A percentile compares a stretch with the other conserved stretches of the same genome.
Conservation (phyloP, 306 rosid species). For the Lupinus albus region DNA sequence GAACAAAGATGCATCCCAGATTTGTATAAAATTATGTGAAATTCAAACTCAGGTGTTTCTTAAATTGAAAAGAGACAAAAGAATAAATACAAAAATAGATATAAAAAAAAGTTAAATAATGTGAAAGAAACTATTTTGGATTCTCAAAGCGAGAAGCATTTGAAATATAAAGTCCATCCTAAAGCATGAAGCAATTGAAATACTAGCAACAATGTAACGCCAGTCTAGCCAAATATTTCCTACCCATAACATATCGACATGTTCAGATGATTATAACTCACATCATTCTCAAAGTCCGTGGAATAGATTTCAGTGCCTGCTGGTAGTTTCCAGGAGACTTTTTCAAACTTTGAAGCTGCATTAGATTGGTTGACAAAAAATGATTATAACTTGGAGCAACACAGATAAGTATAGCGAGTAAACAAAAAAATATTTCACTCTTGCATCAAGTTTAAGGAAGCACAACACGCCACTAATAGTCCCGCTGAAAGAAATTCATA, state of each 20-base stretch:
- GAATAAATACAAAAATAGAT: not conserved
- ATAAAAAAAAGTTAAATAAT: not conserved
- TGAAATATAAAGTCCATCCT: not conserved
- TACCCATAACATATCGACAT: constrained; percentile 13
- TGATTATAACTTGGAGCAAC: constrained; percentile 16
- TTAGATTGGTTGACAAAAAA: constrained; percentile 33
- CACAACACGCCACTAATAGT: constrained; percentile 27
- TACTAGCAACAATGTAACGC: constrained; percentile 14
- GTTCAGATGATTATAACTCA: constrained; percentile 50
- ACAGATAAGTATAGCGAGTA: constrained; percentile 23
- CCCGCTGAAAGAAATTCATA: constrained; percentile 25
- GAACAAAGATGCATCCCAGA: not conserved
- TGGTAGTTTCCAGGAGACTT: constrained; percentile 79
- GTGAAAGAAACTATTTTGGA: constrained; percentile 3
- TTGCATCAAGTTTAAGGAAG: constrained; percentile 20
- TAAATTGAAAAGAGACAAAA: constrained; percentile 22
- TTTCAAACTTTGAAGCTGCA: constrained; percentile 82
- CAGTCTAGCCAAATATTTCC: constrained; percentile 29
- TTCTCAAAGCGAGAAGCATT: constrained; percentile 25
- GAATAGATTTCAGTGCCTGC: constrained; percentile 88
- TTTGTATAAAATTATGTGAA: constrained; percentile 1
- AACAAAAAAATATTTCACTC: constrained; percentile 23
- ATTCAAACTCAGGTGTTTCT: constrained; percentile 7
- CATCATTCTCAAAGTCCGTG: constrained; percentile 98
- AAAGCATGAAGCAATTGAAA: constrained; percentile 29